Percentiles rank a stretch among this genome's conserved stretches.
These are phyloP conservation scores for Tagetes patula DNA, from an alignment of 129 eudicot species.

Conservation along the genomic window DNA sequence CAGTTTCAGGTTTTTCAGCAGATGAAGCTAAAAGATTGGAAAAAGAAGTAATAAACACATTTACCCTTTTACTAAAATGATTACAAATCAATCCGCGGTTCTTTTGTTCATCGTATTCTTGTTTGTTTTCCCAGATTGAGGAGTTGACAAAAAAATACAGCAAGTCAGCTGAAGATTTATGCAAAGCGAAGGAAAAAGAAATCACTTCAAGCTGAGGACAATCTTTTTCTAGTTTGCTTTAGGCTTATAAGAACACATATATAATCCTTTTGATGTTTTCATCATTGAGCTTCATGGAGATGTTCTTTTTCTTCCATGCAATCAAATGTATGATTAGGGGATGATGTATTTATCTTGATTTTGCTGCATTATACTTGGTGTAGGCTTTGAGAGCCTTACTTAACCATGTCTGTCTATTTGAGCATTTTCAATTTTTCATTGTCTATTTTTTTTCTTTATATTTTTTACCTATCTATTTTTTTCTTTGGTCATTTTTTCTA, in stretches of 20 bases:
- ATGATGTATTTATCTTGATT: constrained; percentile 3
- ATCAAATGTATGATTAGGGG: not conserved
- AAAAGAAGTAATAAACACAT: constrained; percentile 61
- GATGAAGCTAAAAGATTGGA: constrained; percentile 91
- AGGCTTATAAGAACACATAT: not conserved
- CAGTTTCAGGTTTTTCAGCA: constrained; percentile 51
- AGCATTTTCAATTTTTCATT: not conserved
- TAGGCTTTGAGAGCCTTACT: constrained; percentile 1
- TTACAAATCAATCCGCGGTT: not conserved
- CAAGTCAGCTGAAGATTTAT: constrained; percentile 89
- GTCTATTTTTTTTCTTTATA: not conserved
- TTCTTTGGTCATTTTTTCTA: too few relatives aligned
- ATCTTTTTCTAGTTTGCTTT: not conserved
- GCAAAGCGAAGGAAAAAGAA: constrained; percentile 97
- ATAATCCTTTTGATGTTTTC: not conserved
- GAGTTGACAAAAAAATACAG: constrained; percentile 85
- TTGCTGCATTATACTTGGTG: not conserved
- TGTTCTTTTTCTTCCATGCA: not conserved
- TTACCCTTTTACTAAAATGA: not conserved
- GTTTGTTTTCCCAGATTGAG: constrained; percentile 54
- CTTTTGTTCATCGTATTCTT: constrained; percentile 15
- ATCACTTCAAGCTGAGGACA: constrained; percentile 51
- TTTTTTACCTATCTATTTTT: too few relatives aligned
- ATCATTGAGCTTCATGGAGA: constrained; percentile 1
- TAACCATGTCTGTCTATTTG: not conserved